Conservation (phyloP, 192 early-diverging fungal species). For the Backusella sp. region DNA sequence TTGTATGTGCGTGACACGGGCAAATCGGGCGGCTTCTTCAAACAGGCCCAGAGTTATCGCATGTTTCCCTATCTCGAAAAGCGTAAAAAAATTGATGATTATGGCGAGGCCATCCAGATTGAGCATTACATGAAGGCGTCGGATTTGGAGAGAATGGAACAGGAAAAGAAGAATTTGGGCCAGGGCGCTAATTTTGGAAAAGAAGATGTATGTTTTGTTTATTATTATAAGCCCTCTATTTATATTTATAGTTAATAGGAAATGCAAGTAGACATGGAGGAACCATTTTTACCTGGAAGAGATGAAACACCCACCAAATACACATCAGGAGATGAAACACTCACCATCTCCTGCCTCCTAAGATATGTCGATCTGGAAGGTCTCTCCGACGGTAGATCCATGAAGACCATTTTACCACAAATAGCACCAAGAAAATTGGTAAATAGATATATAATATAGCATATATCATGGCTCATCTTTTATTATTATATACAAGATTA, state of each 20-base stretch:
- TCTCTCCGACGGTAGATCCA: slow-evolving; percentile 79
- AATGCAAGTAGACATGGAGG: slow-evolving; percentile 39
- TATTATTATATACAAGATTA: slow-evolving; percentile 45
- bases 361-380: slow-evolving; percentile 93
- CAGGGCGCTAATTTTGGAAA: slow-evolving; percentile 30
- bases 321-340: slow-evolving; percentile 48
- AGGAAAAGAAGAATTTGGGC: slow-evolving; percentile 30
- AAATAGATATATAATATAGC: slow-evolving; percentile 12
- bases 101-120: slow-evolving; percentile 44
- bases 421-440: slow-evolving; percentile 80
- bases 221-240: slow-evolving; percentile 48
- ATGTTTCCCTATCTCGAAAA: slow-evolving; percentile 89
- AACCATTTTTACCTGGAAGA: slow-evolving; percentile 52
- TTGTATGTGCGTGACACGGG: slow-evolving; percentile 81
- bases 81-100: slow-evolving; percentile 87
- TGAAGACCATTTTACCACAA: slow-evolving; percentile 83
- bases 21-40: slow-evolving; percentile 70
- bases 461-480: neutral
- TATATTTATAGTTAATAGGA: slow-evolving; percentile 9
- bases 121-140: slow-evolving; percentile 35
- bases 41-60: slow-evolving; percentile 76
- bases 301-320: slow-evolving; percentile 82
- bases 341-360: slow-evolving; percentile 72
- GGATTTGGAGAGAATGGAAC: slow-evolving; percentile 58
- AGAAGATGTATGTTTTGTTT: slow-evolving; percentile 11